Conservation (phyloP, 2,329 filamentous ascomycete genomes). For the Penicillium griseofulvum region DNA sequence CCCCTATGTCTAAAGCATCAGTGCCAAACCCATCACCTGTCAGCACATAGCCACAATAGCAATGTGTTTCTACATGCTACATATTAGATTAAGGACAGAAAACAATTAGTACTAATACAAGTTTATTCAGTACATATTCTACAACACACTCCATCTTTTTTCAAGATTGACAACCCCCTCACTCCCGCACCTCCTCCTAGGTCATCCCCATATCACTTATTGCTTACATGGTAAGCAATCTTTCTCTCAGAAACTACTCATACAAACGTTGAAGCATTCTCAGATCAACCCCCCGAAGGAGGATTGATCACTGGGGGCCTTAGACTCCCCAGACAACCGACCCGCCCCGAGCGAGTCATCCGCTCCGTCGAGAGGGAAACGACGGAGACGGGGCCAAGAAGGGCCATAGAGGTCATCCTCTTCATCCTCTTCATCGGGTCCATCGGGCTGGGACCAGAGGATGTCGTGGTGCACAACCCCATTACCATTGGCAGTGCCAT, state of each 20-base stretch:
- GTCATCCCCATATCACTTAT: neutral
- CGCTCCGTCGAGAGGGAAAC: neutral
- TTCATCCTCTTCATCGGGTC: neutral
- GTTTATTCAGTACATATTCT: neutral
- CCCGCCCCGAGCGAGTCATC: neutral
- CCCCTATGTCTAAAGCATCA: no score
- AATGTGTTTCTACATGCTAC: neutral
- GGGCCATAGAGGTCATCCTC: neutral
- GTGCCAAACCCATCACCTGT: neutral
- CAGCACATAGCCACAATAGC: neutral
- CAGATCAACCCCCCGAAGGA: neutral
- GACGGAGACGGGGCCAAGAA: neutral
- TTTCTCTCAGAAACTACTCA: neutral
- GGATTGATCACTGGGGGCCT: neutral
- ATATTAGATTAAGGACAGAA: neutral
- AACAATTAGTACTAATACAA: neutral
- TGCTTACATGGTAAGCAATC: neutral
- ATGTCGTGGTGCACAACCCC: neutral
- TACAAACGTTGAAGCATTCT: neutral
- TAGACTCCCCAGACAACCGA: neutral
- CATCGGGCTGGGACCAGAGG: neutral
- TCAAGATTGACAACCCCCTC: neutral
- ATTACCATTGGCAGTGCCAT: neutral
- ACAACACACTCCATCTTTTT: neutral
- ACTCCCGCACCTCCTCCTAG: neutral